Conservation (phyloP, 305 asterid species). For the Plantago lanceolata region DNA sequence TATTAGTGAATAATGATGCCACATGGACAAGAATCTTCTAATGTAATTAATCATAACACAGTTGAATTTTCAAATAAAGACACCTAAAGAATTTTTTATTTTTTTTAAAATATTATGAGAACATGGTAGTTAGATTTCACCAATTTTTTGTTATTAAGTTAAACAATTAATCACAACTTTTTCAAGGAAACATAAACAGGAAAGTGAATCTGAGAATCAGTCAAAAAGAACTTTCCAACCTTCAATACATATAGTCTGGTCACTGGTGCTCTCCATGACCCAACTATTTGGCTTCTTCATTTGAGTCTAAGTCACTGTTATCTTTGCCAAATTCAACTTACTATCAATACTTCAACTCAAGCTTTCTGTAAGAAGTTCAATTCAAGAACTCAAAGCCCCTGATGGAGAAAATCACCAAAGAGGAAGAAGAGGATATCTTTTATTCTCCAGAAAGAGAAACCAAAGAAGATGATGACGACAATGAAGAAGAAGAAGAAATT, state of each 20-base stretch:
- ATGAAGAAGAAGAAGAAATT: not conserved
- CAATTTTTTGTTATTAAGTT: not conserved
- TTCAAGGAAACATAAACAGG: not conserved
- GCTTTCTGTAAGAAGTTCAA: not conserved
- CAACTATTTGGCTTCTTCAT: not conserved
- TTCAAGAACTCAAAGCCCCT: not conserved
- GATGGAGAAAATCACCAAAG: constrained; percentile 18
- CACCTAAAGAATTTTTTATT: no score
- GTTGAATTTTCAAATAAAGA: not conserved
- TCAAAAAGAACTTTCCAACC: not conserved
- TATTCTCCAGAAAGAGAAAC: constrained; percentile 28
- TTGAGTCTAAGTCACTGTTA: not conserved
- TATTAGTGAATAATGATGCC: not conserved
- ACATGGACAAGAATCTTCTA: not conserved
- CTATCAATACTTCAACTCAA: not conserved
- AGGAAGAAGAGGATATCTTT: constrained; percentile 15
- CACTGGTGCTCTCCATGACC: not conserved
- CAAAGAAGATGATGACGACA: not conserved
- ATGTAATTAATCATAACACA: not conserved
- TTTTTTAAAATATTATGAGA: no score
- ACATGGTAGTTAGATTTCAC: not conserved
- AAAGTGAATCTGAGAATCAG: not conserved
- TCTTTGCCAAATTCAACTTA: not conserved
- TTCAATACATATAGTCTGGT: not conserved
- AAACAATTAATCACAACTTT: not conserved